These are phyloP conservation scores for Tetrapisispora taiwanensis DNA, from an alignment of 805 yeast genomes.

Conservation along the genomic window DNA sequence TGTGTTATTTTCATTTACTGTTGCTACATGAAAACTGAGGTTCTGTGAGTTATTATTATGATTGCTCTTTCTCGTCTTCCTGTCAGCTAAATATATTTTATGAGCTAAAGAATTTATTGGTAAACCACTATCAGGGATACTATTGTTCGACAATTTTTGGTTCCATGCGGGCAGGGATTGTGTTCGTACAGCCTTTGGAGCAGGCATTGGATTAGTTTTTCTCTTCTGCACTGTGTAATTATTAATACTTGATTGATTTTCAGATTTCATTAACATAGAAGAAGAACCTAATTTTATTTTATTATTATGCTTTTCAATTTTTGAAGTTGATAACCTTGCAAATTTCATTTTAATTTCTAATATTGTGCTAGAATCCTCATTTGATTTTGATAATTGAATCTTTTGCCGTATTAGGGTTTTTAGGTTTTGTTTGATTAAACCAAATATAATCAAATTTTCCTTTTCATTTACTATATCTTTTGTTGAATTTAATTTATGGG, in stretches of 20 bases:
- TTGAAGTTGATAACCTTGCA: constrained; percentile 14
- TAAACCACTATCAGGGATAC: constrained; percentile 4
- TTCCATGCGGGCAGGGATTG: constrained; percentile 36
- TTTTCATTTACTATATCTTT: background rate
- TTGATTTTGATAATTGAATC: background rate
- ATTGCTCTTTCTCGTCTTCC: constrained; percentile 14
- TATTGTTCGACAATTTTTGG: constrained; percentile 9
- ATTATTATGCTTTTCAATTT: background rate
- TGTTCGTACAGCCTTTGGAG: constrained; percentile 38
- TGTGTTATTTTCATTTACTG: constrained; percentile 1
- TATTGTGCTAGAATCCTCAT: constrained; percentile 13
- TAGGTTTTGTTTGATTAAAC: background rate
- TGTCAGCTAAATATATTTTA: constrained; percentile 27
- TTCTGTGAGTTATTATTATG: background rate
- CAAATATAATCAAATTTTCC: background rate
- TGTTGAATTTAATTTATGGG: background rate
- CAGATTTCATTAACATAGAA: no score
- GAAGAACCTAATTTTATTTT: background rate
- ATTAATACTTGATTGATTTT: background rate
- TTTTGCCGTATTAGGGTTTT: background rate
- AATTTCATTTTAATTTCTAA: constrained; percentile 25
- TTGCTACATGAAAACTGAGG: background rate
- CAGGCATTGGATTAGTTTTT: constrained; percentile 35
- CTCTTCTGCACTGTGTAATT: constrained; percentile 12
- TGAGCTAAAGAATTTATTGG: constrained; percentile 27